A percentile compares a stretch with the other conserved stretches of the same genome.
These are phyloP conservation scores for Cryptosporidium canis DNA, from an alignment of 169 alveolate species.

Conservation along the genomic window DNA sequence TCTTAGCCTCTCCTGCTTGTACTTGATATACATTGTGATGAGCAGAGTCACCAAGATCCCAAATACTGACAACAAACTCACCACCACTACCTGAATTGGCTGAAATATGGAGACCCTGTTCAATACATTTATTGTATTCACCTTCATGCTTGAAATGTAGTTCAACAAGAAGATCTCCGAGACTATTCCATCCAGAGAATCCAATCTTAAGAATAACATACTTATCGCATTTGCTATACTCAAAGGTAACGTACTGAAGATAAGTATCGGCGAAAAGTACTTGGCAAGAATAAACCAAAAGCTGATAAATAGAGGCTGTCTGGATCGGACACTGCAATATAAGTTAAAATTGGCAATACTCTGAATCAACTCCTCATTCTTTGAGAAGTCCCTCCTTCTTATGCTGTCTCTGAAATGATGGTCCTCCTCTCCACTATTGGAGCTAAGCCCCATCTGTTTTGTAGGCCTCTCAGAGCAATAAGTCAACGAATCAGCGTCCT, in stretches of 20 bases:
- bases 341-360: slow-evolving; percentile 33
- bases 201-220: slow-evolving; percentile 4
- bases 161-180: neutral
- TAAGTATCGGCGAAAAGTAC: slow-evolving; percentile 28
- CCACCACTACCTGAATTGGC: slow-evolving; percentile 31
- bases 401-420: neutral
- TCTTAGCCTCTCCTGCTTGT: neutral
- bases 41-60: neutral
- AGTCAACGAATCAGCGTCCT: slow-evolving; percentile 41
- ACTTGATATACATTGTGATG: slow-evolving; percentile 11
- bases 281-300: slow-evolving; percentile 65
- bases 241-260: slow-evolving; percentile 47
- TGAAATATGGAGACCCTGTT: slow-evolving; percentile 29
- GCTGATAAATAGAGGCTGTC: slow-evolving; percentile 48
- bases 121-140: neutral
- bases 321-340: slow-evolving; percentile 57
- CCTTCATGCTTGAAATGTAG: slow-evolving; percentile 1
- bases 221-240: neutral
- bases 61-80: neutral
- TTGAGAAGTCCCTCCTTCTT: neutral
- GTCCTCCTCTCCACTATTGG: neutral
- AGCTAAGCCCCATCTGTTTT: neutral
- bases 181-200: slow-evolving; percentile 28
- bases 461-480: neutral
- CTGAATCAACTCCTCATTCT: neutral